Conservation (phyloP, 2,329 filamentous ascomycete genomes). For the Tetracladium maxilliforme region DNA sequence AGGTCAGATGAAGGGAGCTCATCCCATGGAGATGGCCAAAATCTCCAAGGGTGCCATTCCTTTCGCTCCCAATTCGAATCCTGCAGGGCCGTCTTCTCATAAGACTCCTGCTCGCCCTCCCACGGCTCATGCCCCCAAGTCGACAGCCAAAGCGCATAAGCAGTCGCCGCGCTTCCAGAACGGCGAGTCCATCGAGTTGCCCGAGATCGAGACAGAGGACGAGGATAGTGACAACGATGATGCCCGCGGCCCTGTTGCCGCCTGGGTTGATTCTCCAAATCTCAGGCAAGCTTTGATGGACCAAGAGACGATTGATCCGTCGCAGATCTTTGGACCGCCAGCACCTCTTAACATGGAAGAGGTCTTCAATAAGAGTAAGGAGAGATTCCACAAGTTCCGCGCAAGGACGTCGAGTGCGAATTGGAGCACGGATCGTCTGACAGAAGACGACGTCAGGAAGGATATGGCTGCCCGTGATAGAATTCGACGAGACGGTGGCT, state of each 20-base stretch:
- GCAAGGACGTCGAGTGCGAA: conserved; percentile 87
- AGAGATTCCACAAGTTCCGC: conserved; percentile 74
- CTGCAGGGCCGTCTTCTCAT: conserved; percentile 32
- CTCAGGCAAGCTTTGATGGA: conserved; percentile 59
- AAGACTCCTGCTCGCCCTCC: conserved; percentile 55
- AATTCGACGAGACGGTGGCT: conserved; percentile 70
- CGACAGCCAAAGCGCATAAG: conserved; percentile 41
- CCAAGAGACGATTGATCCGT: conserved; percentile 77
- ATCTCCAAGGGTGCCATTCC: conserved; percentile 80
- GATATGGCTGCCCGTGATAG: conserved; percentile 69
- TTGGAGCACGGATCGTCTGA: conserved; percentile 75
- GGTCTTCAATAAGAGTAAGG: conserved; percentile 82
- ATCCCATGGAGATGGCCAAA: conserved; percentile 74
- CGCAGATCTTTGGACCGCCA: conserved; percentile 78
- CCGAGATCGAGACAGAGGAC: conserved; percentile 89
- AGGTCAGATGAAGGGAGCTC: conserved; percentile 43
- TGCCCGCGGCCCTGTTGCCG: conserved; percentile 52
- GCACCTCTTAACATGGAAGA: conserved; percentile 88
- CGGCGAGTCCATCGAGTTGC: conserved; percentile 80
- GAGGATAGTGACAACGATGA: conserved; percentile 55
- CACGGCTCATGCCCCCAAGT: conserved; percentile 27
- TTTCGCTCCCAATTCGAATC: conserved; percentile 59
- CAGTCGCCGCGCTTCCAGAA: conserved; percentile 79
- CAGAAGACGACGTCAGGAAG: conserved; percentile 71
- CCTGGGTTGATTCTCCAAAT: conserved; percentile 82